A percentile compares a stretch with the other conserved stretches of the same genome.
These are phyloP conservation scores for Syzygium oleosum DNA, from an alignment of 345 rosid genomes.

Conservation along the genomic window DNA sequence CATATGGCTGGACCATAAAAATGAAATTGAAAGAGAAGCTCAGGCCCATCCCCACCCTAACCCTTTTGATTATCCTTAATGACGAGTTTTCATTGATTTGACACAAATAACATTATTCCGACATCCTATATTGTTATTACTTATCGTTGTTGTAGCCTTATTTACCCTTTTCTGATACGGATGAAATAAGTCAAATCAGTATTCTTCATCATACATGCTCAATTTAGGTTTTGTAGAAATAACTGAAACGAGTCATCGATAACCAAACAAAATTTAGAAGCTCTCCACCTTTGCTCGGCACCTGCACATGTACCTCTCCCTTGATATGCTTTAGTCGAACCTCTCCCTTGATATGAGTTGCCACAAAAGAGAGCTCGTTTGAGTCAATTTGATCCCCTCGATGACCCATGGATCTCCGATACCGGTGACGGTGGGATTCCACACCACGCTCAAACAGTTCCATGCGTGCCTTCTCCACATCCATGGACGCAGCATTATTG, in stretches of 20 bases:
- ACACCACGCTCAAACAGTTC: background rate
- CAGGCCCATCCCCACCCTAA: background rate
- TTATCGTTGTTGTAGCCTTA: background rate
- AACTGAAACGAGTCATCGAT: background rate
- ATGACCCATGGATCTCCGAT: background rate
- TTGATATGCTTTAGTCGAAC: too few species aligned
- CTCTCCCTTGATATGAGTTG: too few species aligned
- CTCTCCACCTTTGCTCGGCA: background rate
- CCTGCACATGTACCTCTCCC: too few species aligned
- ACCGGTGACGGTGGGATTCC: background rate
- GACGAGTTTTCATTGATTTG: background rate
- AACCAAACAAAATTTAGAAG: background rate
- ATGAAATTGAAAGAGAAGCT: background rate
- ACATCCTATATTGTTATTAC: fast-evolving
- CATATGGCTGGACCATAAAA: fast-evolving
- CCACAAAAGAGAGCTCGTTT: too few species aligned
- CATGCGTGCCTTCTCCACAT: background rate
- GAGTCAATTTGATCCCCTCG: background rate
- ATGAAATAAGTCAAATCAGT: background rate
- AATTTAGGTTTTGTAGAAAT: too few species aligned
- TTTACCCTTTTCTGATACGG: background rate
- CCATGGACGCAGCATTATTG: background rate
- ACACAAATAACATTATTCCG: background rate
- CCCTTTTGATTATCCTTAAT: background rate
- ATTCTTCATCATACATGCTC: background rate